phyloP scores from a whole-genome alignment of 257 asterid genomes.

The Thymus quinquecostatus region DNA sequence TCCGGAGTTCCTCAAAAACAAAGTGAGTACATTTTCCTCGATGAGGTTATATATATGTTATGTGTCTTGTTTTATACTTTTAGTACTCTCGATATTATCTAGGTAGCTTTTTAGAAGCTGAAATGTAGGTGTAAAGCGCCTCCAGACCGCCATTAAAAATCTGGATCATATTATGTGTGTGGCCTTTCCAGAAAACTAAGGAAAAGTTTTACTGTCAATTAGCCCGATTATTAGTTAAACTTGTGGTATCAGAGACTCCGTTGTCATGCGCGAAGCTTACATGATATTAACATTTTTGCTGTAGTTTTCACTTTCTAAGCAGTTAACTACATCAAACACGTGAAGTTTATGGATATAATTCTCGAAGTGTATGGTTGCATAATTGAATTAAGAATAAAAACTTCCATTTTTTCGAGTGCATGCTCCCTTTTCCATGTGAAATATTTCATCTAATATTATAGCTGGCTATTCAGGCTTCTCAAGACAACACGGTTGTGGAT shows the following conservation, averaged over 20 bases:
- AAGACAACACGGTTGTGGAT: conserved; percentile 79
- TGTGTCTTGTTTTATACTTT: neutral
- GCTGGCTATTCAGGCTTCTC: conserved; percentile 66
- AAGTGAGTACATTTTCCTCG: conserved; percentile 44
- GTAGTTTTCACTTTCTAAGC: neutral
- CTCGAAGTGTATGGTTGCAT: neutral
- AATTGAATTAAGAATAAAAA: neutral
- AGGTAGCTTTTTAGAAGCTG: neutral
- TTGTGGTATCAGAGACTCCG: neutral
- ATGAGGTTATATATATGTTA: neutral
- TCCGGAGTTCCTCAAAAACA: conserved; percentile 87
- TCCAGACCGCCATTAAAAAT: neutral
- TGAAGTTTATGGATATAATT: too few species aligned
- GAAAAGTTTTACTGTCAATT: neutral
- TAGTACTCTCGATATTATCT: neutral
- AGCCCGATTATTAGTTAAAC: neutral
- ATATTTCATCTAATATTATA: conserved; percentile 22
- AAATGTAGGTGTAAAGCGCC: neutral
- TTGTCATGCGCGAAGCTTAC: neutral
- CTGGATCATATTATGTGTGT: neutral
- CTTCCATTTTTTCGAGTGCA: conserved; percentile 6
- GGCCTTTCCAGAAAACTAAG: neutral
- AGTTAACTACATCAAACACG: neutral
- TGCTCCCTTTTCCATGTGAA: conserved; percentile 10
- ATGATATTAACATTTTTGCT: neutral